Percentiles rank a stretch among this genome's conserved stretches.
Evolutionary conservation across 192 early-diverging fungal species (phyloP).

Genomic region (Mortierella hygrophila): DNA sequence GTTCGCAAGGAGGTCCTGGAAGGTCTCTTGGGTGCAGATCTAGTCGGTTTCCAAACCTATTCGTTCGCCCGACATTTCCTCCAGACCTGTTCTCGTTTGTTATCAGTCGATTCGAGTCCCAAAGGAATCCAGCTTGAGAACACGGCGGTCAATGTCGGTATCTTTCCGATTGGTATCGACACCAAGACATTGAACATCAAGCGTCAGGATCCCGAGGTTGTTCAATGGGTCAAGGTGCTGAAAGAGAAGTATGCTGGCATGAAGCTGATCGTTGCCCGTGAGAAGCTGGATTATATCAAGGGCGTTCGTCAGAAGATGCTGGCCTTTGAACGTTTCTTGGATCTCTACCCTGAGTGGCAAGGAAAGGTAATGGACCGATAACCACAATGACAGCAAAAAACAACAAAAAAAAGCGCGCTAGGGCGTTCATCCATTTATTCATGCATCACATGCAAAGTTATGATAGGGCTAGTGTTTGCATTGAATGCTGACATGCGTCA

Average conservation of each 20-base stretch:
- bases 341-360: slow-evolving; percentile 90
- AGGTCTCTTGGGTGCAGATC: slow-evolving; percentile 89
- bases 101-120: slow-evolving; percentile 90
- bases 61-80: slow-evolving; percentile 94
- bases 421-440: not conserved
- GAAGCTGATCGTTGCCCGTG: slow-evolving; percentile 92
- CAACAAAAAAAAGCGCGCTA: not conserved
- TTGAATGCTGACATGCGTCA: not conserved
- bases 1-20: slow-evolving; percentile 88
- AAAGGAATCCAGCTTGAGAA: slow-evolving; percentile 86
- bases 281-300: slow-evolving; percentile 97
- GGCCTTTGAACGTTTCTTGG: slow-evolving; percentile 92
- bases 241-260: slow-evolving; percentile 92
- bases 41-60: slow-evolving; percentile 96
- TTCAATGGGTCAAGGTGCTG: slow-evolving; percentile 82
- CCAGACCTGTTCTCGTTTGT: slow-evolving; percentile 88
- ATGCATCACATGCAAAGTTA: slow-evolving; percentile 7
- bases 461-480: not conserved
- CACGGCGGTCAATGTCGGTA: slow-evolving; percentile 86
- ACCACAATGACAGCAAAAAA: not conserved
- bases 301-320: slow-evolving; percentile 95
- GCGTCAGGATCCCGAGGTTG: slow-evolving; percentile 75
- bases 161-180: slow-evolving; percentile 97
- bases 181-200: slow-evolving; percentile 79
- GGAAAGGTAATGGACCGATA: slow-evolving; percentile 64